These are phyloP conservation scores for Ophiosphaerella korrae DNA, from an alignment of 2,329 filamentous ascomycete species.

Conservation along the genomic window DNA sequence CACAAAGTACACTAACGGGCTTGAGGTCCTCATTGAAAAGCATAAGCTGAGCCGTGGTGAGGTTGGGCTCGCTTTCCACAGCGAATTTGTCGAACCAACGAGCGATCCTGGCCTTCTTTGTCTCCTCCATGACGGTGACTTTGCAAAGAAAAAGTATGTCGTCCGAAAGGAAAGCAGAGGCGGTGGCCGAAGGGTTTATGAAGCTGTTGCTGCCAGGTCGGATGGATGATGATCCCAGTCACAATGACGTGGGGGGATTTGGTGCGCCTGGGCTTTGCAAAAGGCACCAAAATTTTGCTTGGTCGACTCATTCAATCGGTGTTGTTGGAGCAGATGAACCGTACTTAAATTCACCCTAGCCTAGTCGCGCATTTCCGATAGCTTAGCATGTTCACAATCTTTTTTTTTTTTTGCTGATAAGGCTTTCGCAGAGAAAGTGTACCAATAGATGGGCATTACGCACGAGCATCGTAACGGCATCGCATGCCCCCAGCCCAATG, in stretches of 20 bases:
- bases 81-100: constrained; percentile 64
- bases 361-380: too few species aligned
- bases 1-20: constrained; percentile 36
- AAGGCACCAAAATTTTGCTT: constrained; percentile 26
- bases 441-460: too few species aligned
- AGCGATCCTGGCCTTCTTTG: constrained; percentile 45
- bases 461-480: constrained; percentile 7
- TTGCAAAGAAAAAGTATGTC: constrained; percentile 15
- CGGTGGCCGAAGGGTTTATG: constrained; percentile 26
- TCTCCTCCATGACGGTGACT: constrained; percentile 48
- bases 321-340: neutral
- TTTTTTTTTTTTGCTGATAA: too few species aligned
- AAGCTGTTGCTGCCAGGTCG: constrained; percentile 26
- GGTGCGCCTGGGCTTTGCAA: constrained; percentile 16
- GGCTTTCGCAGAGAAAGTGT: too few species aligned
- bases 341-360: too few species aligned
- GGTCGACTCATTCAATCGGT: constrained; percentile 23
- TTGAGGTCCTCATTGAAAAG: constrained; percentile 84
- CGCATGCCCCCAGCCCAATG: constrained; percentile 3
- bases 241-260: constrained; percentile 38
- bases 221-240: constrained; percentile 26
- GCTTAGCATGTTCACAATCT: too few species aligned
- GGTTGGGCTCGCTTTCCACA: constrained; percentile 75
- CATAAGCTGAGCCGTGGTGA: constrained; percentile 82
- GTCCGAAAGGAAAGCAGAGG: constrained; percentile 19